Conservation (phyloP, 2,329 filamentous ascomycete species). For the Tolypocladium ophioglossoides region DNA sequence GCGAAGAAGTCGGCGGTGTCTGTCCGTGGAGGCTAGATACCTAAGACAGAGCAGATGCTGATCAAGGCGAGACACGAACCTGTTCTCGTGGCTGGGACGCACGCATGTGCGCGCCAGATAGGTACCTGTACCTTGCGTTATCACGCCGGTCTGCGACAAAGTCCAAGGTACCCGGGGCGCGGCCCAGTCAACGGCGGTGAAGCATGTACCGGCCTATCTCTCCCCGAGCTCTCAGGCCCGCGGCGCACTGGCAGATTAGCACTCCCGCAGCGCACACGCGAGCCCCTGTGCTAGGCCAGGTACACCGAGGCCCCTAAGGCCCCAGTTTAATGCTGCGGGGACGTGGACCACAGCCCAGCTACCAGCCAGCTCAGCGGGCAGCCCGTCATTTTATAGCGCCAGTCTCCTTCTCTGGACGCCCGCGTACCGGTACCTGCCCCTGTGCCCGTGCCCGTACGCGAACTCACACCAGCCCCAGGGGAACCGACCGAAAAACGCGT, state of each 20-base stretch:
- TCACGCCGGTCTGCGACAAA: background rate
- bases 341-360: background rate
- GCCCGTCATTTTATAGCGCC: background rate
- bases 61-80: background rate
- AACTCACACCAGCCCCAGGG: background rate
- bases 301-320: background rate
- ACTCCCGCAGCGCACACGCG: background rate
- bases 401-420: background rate
- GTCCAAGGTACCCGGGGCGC: background rate
- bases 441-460: background rate
- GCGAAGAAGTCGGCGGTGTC: background rate
- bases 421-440: background rate
- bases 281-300: background rate
- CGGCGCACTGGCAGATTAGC: background rate
- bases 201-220: background rate
- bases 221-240: background rate
- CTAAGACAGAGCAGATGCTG: background rate
- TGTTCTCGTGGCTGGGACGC: background rate
- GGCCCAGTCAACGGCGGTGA: background rate
- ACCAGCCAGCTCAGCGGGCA: background rate
- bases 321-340: background rate
- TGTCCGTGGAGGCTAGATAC: background rate
- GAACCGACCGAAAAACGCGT: slow-evolving; percentile 14
- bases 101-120: background rate
- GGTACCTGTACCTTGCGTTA: background rate